Conservation (phyloP, 1,139 yeast species). For the Scheffersomyces titani region DNA sequence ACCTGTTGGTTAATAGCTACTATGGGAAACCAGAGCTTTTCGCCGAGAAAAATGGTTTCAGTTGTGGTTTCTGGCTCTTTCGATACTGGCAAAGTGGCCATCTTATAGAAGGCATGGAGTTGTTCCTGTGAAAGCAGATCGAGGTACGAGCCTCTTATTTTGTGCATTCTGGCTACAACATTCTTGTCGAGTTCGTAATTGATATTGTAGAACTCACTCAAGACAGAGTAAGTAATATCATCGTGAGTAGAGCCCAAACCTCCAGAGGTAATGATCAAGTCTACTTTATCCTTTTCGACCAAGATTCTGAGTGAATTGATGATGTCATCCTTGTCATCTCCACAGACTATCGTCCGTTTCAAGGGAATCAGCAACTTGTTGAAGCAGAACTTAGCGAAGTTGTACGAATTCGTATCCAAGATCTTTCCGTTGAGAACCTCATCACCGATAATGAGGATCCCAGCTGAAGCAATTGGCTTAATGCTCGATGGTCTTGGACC, state of each 20-base stretch:
- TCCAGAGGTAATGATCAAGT: constrained; percentile 77
- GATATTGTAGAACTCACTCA: constrained; percentile 63
- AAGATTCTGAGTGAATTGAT: constrained; percentile 51
- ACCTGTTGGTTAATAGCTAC: constrained; percentile 64
- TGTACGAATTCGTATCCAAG: constrained; percentile 71
- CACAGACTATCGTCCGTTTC: constrained; percentile 68
- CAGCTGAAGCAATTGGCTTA: constrained; percentile 24
- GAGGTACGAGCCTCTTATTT: constrained; percentile 43
- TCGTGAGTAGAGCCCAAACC: constrained; percentile 92
- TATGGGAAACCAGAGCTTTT: constrained; percentile 79
- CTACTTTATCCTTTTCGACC: constrained; percentile 47
- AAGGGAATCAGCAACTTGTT: constrained; percentile 59
- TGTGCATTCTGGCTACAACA: constrained; percentile 62
- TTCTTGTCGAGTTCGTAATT: constrained; percentile 54
- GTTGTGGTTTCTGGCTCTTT: constrained; percentile 30
- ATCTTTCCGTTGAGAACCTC: constrained; percentile 89
- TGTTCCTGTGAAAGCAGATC: constrained; percentile 45
- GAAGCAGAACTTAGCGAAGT: constrained; percentile 72
- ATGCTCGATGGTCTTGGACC: constrained; percentile 1
- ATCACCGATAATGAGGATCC: constrained; percentile 74
- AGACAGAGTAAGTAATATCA: constrained; percentile 75
- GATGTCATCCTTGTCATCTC: constrained; percentile 73
- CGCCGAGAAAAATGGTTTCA: constrained; percentile 52
- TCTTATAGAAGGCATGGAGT: constrained; percentile 60
- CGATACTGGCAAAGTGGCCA: constrained; percentile 75